Evolutionary conservation across 768 basidiomycete genomes (phyloP), one percentile per base, ranked within the genome.

Genomic region (Rhizopogon rudus): DNA sequence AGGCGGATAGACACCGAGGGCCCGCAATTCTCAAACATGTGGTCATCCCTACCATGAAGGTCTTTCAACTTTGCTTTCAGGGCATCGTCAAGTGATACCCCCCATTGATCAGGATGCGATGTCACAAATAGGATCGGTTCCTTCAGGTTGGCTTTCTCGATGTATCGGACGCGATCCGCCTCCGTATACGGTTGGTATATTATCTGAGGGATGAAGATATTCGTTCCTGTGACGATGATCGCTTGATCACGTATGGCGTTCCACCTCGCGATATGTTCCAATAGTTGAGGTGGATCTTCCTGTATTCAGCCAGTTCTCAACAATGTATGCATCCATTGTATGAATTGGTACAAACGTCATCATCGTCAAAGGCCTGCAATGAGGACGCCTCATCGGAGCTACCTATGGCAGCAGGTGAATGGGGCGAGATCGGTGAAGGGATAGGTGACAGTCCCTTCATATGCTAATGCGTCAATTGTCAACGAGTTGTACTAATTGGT

Each of bases 1-100:
- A 91, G 73, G 31, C 88, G 81, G 56, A 91, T 87, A 2, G 88
- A 91, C 37, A 91, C 86, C 41, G 87, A 89, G 7, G 88, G 88
- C 3, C 89, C 89, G 42, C 88, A 82, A 4, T 82, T 76, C 61
- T 80, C 74, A 59, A 91, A 90, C 65, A 91, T 87, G 5, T 73
- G 73, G 57, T 85, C 81, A 40, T 88, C 87, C 31, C 82, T 82
- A 56, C 77, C 73, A 17, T 66, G 65, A 33, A 91, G 74, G 40
- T 77, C 72, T 63, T 76, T 77, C 44, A 85, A 81, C 51, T 77
- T 78, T 54, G 79, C 81, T 64, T 76, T 83, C 53, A 88, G 63
- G 8, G 84, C 87, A 60, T 91, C 88, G 10, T 72, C 70, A 48
- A 90, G 74, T 3, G 77, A 71, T 55, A 91, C 81, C 13, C 89